Evolutionary conservation across 805 yeast species (phyloP).

Genomic region (Teunomyces kruisii): DNA sequence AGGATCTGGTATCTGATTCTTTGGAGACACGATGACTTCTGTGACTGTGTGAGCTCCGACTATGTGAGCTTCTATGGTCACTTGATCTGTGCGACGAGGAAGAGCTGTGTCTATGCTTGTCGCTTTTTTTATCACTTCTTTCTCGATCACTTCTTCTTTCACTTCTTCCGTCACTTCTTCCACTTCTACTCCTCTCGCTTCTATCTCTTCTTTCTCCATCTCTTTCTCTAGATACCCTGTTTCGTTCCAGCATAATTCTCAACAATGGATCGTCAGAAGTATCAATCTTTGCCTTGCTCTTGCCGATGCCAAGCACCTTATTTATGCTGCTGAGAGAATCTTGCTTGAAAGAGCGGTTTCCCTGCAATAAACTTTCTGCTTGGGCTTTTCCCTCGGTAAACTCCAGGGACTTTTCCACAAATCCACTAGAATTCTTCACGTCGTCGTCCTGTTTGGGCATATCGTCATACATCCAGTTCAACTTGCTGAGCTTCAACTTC

Average conservation of each 20-base stretch:
- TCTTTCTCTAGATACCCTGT: neutral
- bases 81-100: too few relatives aligned
- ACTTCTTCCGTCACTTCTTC: conserved; percentile 6
- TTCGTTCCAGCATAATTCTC: conserved; percentile 31
- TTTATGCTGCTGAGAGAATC: neutral
- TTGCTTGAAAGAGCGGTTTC: conserved; percentile 28
- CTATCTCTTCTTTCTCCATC: conserved; percentile 6
- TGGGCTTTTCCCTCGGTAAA: conserved; percentile 32
- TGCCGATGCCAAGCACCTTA: conserved; percentile 10
- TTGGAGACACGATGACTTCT: neutral
- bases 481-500: conserved; percentile 43
- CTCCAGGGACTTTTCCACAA: conserved; percentile 32
- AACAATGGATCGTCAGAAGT: conserved; percentile 51
- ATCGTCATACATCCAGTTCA: conserved; percentile 87
- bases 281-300: conserved; percentile 29
- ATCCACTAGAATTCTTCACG: conserved; percentile 34
- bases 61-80: neutral
- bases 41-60: conserved; percentile 5
- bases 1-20: neutral
- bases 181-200: conserved; percentile 2
- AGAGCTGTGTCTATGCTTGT: conserved; percentile 10
- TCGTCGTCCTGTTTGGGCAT: conserved; percentile 26
- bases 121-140: conserved; percentile 4
- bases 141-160: conserved; percentile 8
- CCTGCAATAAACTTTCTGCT: conserved; percentile 55